These are phyloP conservation scores for Meredithiella fracta DNA, from an alignment of 2,329 filamentous ascomycete species.

Conservation along the genomic window DNA sequence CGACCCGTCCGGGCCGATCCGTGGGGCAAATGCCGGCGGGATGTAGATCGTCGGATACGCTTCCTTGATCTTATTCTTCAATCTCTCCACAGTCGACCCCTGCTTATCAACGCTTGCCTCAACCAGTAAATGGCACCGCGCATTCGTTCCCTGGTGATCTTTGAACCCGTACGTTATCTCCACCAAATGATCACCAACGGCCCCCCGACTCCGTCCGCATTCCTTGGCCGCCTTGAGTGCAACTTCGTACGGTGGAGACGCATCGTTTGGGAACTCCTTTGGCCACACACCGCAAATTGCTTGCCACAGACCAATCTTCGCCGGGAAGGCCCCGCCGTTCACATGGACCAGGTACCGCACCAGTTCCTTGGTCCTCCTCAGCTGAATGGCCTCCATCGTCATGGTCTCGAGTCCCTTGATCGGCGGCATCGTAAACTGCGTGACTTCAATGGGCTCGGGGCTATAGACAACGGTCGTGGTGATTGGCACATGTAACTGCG, in stretches of 20 bases:
- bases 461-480: background rate
- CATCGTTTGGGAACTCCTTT: background rate
- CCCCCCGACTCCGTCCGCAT: slow-evolving; percentile 20
- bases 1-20: background rate
- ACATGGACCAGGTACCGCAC: slow-evolving; percentile 26
- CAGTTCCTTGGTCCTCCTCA: slow-evolving; percentile 24
- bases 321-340: slow-evolving; percentile 33
- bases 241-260: slow-evolving; percentile 23
- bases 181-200: slow-evolving; percentile 18
- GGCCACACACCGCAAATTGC: slow-evolving; percentile 30
- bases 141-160: slow-evolving; percentile 25
- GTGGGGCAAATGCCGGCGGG: slow-evolving; percentile 14
- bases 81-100: slow-evolving; percentile 24
- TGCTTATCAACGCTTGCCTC: slow-evolving; percentile 27
- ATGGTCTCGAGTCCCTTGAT: slow-evolving; percentile 20
- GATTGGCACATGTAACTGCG: background rate
- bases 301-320: slow-evolving; percentile 33
- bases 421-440: slow-evolving; percentile 11
- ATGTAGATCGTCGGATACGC: slow-evolving; percentile 28
- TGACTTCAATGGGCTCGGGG: background rate
- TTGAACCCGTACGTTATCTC: slow-evolving; percentile 31
- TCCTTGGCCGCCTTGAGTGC: slow-evolving; percentile 25
- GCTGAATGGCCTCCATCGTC: slow-evolving; percentile 18
- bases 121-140: slow-evolving; percentile 30
- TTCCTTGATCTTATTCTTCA: slow-evolving; percentile 33